Evolutionary conservation across 768 basidiomycete species (phyloP).

Genomic region (Pisolithus marmoratus): DNA sequence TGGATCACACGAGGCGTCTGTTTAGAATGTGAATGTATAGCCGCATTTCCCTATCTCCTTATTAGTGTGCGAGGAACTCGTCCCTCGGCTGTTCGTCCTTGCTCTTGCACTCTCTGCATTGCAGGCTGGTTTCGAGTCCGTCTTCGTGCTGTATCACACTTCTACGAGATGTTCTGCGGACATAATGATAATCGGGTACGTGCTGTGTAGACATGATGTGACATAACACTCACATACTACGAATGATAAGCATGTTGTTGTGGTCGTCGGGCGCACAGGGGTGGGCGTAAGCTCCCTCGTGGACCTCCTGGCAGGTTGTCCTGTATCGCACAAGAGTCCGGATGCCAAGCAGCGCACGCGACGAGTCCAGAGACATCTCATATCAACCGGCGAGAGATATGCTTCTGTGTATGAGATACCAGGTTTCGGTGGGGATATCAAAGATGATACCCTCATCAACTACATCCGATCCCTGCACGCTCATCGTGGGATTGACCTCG

Average conservation of each 20-base stretch:
- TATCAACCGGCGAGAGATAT: background rate
- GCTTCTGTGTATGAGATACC: constrained; percentile 20
- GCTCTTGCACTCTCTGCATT: background rate
- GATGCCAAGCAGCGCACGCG: constrained; percentile 1
- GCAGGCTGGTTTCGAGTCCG: background rate
- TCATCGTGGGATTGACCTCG: constrained; percentile 14
- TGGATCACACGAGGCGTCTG: no score
- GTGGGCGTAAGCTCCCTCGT: constrained; percentile 25
- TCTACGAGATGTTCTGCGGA: background rate
- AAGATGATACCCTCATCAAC: constrained; percentile 10
- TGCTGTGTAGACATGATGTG: background rate
- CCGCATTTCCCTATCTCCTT: no score
- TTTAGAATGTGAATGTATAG: no score
- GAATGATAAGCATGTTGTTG: constrained; percentile 14
- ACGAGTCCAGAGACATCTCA: background rate
- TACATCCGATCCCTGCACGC: constrained; percentile 11
- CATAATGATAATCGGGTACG: background rate
- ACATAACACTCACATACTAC: background rate
- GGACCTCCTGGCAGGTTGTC: constrained; percentile 20
- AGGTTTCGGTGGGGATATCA: constrained; percentile 9
- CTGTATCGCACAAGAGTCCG: constrained; percentile 11
- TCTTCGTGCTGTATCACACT: background rate
- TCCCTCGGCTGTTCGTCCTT: no score
- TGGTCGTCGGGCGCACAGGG: constrained; percentile 24
- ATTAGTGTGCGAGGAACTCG: no score